A percentile compares a stretch with the other conserved stretches of the same genome.
phyloP scores from a whole-genome alignment of 345 rosid species.

The Pseudoturritis turrita region DNA sequence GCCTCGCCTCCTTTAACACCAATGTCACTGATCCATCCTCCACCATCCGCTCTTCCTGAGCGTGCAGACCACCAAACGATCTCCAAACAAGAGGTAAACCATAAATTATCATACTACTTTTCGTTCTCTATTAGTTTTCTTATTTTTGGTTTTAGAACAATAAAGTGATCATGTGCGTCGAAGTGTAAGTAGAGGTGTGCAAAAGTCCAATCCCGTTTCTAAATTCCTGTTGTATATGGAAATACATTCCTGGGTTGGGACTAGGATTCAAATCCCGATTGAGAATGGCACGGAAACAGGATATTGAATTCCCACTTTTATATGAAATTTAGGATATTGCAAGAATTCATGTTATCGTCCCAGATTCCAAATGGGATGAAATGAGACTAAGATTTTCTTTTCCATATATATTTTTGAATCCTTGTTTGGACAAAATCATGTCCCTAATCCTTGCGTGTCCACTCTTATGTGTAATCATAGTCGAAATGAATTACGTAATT shows the following conservation, averaged over 20 bases:
- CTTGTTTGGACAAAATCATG: no score
- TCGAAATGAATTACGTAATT: no score
- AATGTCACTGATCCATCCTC: conserved; percentile 37
- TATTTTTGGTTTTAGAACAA: neutral
- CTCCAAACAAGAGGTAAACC: conserved; percentile 42
- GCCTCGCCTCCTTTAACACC: conserved; percentile 74
- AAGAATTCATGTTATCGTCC: no score
- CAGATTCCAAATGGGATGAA: no score
- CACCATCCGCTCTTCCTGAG: conserved; percentile 13
- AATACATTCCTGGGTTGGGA: neutral
- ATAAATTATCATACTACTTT: neutral
- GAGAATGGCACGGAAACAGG: no score
- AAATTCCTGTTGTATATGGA: neutral
- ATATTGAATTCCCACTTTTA: no score
- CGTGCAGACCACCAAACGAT: conserved; percentile 19
- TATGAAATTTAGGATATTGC: no score
- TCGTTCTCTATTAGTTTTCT: neutral
- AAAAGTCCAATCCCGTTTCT: no score
- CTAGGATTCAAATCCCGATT: neutral
- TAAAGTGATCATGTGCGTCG: neutral
- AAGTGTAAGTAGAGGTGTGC: neutral
- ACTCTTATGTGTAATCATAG: no score
- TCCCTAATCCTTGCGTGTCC: no score
- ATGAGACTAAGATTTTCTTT: no score
- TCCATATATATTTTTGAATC: no score